Evolutionary conservation across 768 basidiomycete genomes (phyloP), one percentile per base, ranked within the genome.

Genomic region (Mycena crocata): DNA sequence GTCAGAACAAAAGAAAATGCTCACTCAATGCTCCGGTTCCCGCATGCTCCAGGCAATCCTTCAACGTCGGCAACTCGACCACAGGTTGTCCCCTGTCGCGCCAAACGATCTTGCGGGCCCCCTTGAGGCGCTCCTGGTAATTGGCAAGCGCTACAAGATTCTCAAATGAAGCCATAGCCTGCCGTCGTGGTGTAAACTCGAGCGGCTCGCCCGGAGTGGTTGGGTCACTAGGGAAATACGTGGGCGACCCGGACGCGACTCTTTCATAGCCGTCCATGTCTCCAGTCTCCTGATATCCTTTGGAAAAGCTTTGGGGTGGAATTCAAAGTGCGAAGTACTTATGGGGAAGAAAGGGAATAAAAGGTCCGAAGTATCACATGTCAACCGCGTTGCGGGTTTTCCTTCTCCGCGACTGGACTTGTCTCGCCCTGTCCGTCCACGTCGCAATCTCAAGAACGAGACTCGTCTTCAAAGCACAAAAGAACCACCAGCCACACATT

Each of bases 121-220:
- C 89, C 67, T 80, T 85, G 34, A 95, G 81, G 5, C 87, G 83
- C 64, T 95, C 92, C 75, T 93, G 91, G 77, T 92, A 89, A 77
- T 94, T 94, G 6, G 94, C 94, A 62, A 96, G 84, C 21, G 91
- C 92, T 28, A 94, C 90, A 12, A 96, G 82, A 73, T 93, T 93
- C 75, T 95, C 93, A 71, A 95, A 95, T 0, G 92, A 94, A 10
- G 87, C 84, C 81, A 92, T 89, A 21, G 45, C 24, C 48, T 49
- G 48, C 17, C 48, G 48, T 2, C 48, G 55, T 40, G 56, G 26
- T 32, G 49, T 58, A 55, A 65, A 65, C 48, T 64, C 56, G 30
- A 49, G 24, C 3, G 64, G 64, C 37, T 48, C 62, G 44, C 54
- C 46, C 1, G 62, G 62, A 9, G 62, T 39, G 2, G 54, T 57